phyloP scores from a whole-genome alignment of 306 rosid species.

The Neltuma alba region DNA sequence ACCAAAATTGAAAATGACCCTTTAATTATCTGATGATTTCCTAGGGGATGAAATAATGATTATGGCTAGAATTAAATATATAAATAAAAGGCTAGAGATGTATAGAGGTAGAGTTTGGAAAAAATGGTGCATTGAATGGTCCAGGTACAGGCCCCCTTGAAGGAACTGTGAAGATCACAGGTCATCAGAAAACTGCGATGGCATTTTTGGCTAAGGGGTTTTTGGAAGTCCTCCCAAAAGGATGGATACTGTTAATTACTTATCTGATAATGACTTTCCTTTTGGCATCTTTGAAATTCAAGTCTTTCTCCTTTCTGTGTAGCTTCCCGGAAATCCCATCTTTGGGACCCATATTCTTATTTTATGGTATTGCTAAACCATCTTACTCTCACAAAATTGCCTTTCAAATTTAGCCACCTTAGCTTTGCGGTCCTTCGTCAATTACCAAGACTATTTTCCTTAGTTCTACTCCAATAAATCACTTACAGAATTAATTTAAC shows the following conservation, averaged over 20 bases:
- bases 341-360: not conserved
- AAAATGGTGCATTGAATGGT: constrained; percentile 57
- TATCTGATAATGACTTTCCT: constrained; percentile 41
- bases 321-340: constrained; percentile 57
- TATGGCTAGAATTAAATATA: constrained; percentile 20
- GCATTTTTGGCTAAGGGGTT: constrained; percentile 41
- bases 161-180: constrained; percentile 1
- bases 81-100: not conserved
- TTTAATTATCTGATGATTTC: constrained; percentile 26
- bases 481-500: not conserved
- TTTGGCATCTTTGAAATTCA: constrained; percentile 43
- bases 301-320: constrained; percentile 23
- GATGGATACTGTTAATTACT: constrained; percentile 45
- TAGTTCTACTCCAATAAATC: not conserved
- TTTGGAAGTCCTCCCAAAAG: constrained; percentile 64
- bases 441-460: not conserved
- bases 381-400: not conserved
- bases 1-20: constrained; percentile 45
- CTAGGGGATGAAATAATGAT: constrained; percentile 26
- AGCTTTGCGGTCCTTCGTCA: too few relatives aligned
- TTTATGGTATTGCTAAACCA: not conserved
- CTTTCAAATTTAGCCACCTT: constrained; percentile 9
- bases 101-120: not conserved
- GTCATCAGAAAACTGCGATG: constrained; percentile 53
- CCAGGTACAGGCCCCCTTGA: constrained; percentile 75